Conservation (phyloP, 768 basidiomycete species). For the Cyclocybe cylindracea region DNA sequence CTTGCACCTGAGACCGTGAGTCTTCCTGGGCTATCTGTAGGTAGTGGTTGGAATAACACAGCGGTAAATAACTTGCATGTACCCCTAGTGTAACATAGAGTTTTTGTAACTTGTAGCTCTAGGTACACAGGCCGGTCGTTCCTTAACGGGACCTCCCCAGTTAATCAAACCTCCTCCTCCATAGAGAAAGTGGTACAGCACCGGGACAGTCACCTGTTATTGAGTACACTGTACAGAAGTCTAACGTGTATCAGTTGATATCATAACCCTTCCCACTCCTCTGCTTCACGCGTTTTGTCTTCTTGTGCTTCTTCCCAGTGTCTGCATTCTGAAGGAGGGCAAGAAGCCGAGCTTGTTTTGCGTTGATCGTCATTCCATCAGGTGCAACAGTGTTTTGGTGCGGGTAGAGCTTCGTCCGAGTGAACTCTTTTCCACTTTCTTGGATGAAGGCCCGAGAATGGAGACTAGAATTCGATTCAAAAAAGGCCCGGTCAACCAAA, state of each 20-base stretch:
- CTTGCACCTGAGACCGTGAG: no score
- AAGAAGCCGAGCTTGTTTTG: constrained; percentile 41
- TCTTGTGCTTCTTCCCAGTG: constrained; percentile 82
- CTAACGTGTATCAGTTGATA: constrained; percentile 25
- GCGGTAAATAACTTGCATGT: no score
- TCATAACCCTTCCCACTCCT: constrained; percentile 95
- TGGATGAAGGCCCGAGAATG: constrained; percentile 66
- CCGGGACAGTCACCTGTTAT: constrained; percentile 19
- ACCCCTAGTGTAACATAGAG: no score
- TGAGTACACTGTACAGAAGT: constrained; percentile 24
- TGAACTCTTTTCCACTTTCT: constrained; percentile 59
- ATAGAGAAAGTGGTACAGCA: no score
- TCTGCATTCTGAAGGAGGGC: constrained; percentile 43
- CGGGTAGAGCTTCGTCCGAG: constrained; percentile 69
- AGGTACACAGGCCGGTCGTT: no score
- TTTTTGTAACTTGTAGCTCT: no score
- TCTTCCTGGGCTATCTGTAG: no score
- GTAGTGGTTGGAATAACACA: no score
- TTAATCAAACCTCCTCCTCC: no score
- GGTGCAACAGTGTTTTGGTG: constrained; percentile 82
- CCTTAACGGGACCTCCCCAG: no score
- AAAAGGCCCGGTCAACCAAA: constrained; percentile 84
- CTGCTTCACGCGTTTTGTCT: constrained; percentile 79
- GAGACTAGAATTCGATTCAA: constrained; percentile 54
- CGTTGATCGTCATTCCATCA: constrained; percentile 68